These are phyloP conservation scores for Circinella umbellata DNA, from an alignment of 371 early-diverging fungal genomes.

Conservation along the genomic window DNA sequence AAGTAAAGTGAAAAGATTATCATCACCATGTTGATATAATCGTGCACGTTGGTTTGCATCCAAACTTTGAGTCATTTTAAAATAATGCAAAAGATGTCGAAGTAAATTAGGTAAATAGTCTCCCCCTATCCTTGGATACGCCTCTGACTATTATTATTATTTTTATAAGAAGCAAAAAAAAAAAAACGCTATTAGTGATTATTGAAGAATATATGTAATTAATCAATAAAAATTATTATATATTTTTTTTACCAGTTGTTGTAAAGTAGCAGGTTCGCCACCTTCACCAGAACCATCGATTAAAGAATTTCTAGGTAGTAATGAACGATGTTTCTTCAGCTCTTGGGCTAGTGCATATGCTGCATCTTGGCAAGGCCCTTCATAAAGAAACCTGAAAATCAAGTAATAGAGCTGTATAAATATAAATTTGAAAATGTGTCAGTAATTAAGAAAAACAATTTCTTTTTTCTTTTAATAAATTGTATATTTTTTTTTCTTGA, in stretches of 20 bases:
- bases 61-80: conserved; percentile 34
- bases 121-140: conserved; percentile 34
- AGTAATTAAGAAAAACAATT: background rate
- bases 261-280: background rate
- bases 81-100: conserved; percentile 31
- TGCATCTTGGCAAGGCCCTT: conserved; percentile 60
- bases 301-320: conserved; percentile 64
- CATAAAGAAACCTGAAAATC: conserved; percentile 61
- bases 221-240: too few relatives aligned
- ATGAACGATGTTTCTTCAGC: conserved; percentile 50
- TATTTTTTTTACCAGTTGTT: background rate
- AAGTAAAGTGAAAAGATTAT: conserved; percentile 45
- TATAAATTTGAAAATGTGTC: background rate
- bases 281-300: conserved; percentile 64
- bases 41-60: conserved; percentile 40
- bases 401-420: conserved; percentile 60
- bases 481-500: background rate
- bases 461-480: background rate
- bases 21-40: conserved; percentile 47
- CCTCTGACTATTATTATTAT: conserved; percentile 25
- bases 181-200: conserved; percentile 4
- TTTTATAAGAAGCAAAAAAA: background rate
- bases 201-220: background rate
- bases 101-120: conserved; percentile 32
- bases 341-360: conserved; percentile 54